phyloP scores from a whole-genome alignment of 805 yeast species.

The Lipomyces starkeyi region DNA sequence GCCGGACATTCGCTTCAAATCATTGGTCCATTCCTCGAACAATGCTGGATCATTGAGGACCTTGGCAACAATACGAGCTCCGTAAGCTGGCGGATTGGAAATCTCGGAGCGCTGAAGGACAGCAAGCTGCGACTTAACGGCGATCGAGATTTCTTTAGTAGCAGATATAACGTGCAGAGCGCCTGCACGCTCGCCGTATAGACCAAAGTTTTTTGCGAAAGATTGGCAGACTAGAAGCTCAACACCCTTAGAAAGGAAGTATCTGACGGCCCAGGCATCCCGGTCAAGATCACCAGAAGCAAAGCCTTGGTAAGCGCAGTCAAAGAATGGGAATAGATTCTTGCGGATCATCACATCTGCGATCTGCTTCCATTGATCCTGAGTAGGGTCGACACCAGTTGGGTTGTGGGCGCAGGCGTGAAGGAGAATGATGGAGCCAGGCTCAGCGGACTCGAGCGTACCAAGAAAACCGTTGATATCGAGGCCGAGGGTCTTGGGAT shows the following conservation, averaged over 20 bases:
- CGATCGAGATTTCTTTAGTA: constrained; percentile 54
- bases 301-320: constrained; percentile 96
- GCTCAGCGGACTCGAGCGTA: constrained; percentile 68
- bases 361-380: constrained; percentile 78
- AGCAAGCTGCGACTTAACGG: constrained; percentile 76
- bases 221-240: constrained; percentile 88
- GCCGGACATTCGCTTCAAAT: constrained; percentile 83
- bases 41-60: constrained; percentile 72
- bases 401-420: constrained; percentile 99
- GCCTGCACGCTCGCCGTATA: constrained; percentile 98
- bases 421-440: constrained; percentile 78
- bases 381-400: constrained; percentile 92
- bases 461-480: constrained; percentile 70
- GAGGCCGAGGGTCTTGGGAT: constrained; percentile 68
- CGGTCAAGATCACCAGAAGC: constrained; percentile 84
- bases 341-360: constrained; percentile 60
- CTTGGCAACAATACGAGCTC: constrained; percentile 85
- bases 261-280: constrained; percentile 83
- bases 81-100: constrained; percentile 95
- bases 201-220: constrained; percentile 94
- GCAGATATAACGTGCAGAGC: constrained; percentile 75
- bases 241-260: constrained; percentile 54
- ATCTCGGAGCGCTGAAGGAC: constrained; percentile 80
- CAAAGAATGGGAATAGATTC: constrained; percentile 76
- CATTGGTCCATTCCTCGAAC: constrained; percentile 79